Evolutionary conservation across 495 filamentous ascomycete species (phyloP), one percentile per base, ranked within the genome.

Genomic region (Hypoxylon cercidicola): DNA sequence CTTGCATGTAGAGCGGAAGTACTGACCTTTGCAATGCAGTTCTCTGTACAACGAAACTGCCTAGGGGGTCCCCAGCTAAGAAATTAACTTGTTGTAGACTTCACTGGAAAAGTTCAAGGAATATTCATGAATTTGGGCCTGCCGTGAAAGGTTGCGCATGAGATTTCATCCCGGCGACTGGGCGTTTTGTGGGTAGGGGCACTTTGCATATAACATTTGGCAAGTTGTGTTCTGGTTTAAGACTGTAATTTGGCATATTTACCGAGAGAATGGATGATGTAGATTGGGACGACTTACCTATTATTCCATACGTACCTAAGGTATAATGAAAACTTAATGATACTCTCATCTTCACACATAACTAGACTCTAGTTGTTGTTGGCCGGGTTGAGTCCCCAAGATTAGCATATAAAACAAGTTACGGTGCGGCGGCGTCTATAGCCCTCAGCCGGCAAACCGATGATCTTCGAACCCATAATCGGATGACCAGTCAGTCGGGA

Each of bases 41-140:
- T 68, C 65, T 18, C 5, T 68, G 28, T 68, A 68, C 28, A 58
- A 11, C 8, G 30, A 32, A 7, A 32, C 30, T 32, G 9, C 30
- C 8, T 32, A 11, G 10, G 30, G 2, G 5, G 23, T 25, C 23
- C 23, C n/a, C n/a, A n/a, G n/a, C n/a, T n/a, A 25, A 25, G 23
- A 5, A 25, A 25, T 25, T 5, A 25, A 2, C 23, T 25, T 5
- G 23, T 25, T 5, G 23, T 25, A 25, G 5, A 25, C 23, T 25
- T 7, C 8, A 32, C 10, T 32, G 30, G 30, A 32, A 7, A 32
- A 8, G 8, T 9, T 11, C 10, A 10, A 32, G 30, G 30, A 4
- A 9, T 32, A 4, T 32, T 10, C 7, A 11, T 10, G 1, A 32
- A 32, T 32, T 32, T 32, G 30, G 30, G 9, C 30, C 30, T 7